Evolutionary conservation across 257 asterid genomes (phyloP), one percentile per base, ranked within the genome.

Genomic region (Penstemon davidsonii): DNA sequence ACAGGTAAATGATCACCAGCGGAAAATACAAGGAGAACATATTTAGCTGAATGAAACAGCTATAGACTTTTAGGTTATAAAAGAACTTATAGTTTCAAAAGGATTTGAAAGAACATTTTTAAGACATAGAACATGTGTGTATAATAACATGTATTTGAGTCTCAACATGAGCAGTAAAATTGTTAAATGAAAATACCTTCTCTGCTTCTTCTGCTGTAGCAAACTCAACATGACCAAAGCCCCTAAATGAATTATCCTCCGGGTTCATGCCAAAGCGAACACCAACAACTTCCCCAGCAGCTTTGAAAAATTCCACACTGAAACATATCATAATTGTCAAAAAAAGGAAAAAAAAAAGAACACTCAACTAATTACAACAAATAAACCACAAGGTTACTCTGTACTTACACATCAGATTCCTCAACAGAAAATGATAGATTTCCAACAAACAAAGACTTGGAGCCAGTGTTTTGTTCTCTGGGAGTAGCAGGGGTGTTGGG

Each of bases 201-300:
- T 72, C 75, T 15, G 96, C 97, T 54, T 80, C 88, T 66, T 84
- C 97, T 44, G 78, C 62, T 47, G 92, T 71, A 55, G 90, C 86
- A 84, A 93, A 93, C 71, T 93, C 95, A 61, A 88, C 89, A 76
- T 88, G 91, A n/a, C 97, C 99, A 87, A 56, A 90, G 67, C 99
- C 99, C 78, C 73, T 88, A 63, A 87, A 87, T 4, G 83, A 41
- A 43, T 87, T 88, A 15, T 85, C 96, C 4, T 54, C 33, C 33
- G 1, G 1, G 33, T 25, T 69, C 65, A 77, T 79, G 39, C 84
- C 81, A 70, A 93, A 83, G 12, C 96, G 96, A 33, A 90, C 80
- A 18, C 83, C 87, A 67, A 79, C 77, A 68, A 93, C 60, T 62
- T 87, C 96, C 50, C 96, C 99, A 79, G 82, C 85, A 63, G 76